Evolutionary conservation across 495 filamentous ascomycete species (phyloP).

Genomic region (Annulohypoxylon stygium): DNA sequence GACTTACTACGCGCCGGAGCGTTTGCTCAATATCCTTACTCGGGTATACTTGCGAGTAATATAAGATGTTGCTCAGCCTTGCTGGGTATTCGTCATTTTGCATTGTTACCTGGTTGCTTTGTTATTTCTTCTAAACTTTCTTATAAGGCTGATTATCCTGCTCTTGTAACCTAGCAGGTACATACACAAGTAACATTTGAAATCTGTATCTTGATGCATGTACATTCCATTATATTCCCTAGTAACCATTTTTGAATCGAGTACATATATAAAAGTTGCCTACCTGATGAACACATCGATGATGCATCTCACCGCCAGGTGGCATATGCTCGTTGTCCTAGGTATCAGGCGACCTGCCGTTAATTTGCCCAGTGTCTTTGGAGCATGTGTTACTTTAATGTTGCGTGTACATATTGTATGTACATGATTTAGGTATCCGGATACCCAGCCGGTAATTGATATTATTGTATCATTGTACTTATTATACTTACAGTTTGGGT

Average conservation of each 20-base stretch:
- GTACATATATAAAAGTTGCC: not conserved
- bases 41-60: constrained; percentile 23
- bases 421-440: not conserved
- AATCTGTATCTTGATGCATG: not conserved
- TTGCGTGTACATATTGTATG: not conserved
- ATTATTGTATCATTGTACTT: no score
- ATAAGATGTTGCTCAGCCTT: constrained; percentile 36
- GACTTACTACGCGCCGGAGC: not conserved
- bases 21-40: constrained; percentile 10
- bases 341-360: constrained; percentile 8
- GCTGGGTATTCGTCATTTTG: constrained; percentile 37
- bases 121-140: not conserved
- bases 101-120: constrained; percentile 14
- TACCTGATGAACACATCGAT: not conserved
- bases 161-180: no score
- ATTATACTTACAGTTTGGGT: no score
- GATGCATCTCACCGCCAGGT: constrained; percentile 9
- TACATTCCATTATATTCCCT: not conserved
- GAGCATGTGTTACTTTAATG: not conserved
- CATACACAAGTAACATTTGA: no score
- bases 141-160: not conserved
- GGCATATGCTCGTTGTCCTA: not conserved
- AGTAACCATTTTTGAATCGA: not conserved
- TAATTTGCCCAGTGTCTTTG: not conserved
- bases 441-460: not conserved